phyloP scores from a whole-genome alignment of 257 asterid species.

The Solanum rostratum region DNA sequence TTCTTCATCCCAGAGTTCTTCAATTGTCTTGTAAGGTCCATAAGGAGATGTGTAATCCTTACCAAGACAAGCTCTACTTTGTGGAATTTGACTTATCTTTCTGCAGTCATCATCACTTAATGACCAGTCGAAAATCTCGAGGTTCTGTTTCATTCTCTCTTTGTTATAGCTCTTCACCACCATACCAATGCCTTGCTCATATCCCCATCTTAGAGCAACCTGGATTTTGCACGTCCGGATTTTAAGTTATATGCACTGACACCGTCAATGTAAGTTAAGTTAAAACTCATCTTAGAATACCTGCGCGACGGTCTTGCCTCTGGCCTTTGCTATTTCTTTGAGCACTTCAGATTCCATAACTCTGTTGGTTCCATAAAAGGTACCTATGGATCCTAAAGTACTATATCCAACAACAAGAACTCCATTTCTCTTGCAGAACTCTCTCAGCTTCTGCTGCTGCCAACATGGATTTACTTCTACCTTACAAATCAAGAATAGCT shows the following conservation, averaged over 20 bases:
- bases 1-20: constrained; percentile 55
- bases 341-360: constrained; percentile 43
- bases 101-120: constrained; percentile 30
- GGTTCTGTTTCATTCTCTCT: constrained; percentile 59
- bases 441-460: constrained; percentile 59
- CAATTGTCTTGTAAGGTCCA: constrained; percentile 54
- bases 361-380: constrained; percentile 48
- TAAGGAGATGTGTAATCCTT: constrained; percentile 36
- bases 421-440: constrained; percentile 43
- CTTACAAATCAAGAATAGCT: constrained; percentile 13
- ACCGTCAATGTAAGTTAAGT: background rate
- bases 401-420: constrained; percentile 44
- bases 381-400: constrained; percentile 39
- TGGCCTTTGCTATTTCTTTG: constrained; percentile 34
- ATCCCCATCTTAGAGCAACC: constrained; percentile 70
- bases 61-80: constrained; percentile 44
- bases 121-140: constrained; percentile 45
- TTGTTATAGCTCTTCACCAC: constrained; percentile 49
- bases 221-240: constrained; percentile 3
- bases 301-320: constrained; percentile 53
- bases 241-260: background rate
- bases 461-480: constrained; percentile 75
- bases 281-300: constrained; percentile 5
- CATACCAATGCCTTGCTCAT: constrained; percentile 50
- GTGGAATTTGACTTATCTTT: constrained; percentile 42